Percentiles rank a stretch among this genome's conserved stretches.
These are phyloP conservation scores for Rhodomyrtus tomentosa DNA, from an alignment of 345 rosid species.

Conservation along the genomic window DNA sequence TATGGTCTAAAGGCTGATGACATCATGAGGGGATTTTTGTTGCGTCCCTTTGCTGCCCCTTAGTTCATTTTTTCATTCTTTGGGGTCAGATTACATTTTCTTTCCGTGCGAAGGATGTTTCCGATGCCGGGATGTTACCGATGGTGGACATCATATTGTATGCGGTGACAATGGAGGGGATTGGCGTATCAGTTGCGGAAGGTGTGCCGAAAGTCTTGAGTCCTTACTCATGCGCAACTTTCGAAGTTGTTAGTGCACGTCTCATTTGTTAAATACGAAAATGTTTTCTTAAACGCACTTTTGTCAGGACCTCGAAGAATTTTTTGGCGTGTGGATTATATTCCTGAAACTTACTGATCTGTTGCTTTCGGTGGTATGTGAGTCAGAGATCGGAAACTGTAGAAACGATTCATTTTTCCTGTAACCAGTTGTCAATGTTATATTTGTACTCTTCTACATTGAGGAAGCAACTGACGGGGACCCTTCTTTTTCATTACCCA, in stretches of 20 bases:
- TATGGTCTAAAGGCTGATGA: background rate
- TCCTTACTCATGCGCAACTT: background rate
- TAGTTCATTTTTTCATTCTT: background rate
- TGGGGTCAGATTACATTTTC: constrained; percentile 1
- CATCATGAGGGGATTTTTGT: constrained; percentile 1
- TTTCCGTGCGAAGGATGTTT: background rate
- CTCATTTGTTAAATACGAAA: background rate
- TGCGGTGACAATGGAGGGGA: background rate
- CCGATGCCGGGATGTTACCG: background rate
- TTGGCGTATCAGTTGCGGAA: background rate
- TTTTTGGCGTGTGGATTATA: background rate
- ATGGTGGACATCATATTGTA: background rate
- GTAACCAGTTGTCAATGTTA: background rate
- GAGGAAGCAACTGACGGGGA: background rate
- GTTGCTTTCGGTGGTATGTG: background rate
- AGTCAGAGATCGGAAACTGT: background rate
- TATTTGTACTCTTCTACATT: background rate
- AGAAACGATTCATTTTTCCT: background rate
- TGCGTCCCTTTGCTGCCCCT: constrained; percentile 1
- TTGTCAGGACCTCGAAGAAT: background rate
- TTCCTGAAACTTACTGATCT: background rate
- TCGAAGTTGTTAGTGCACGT: background rate
- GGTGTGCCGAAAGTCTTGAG: background rate
- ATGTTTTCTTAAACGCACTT: background rate
- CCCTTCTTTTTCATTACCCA: background rate